Percentiles rank a stretch among this genome's conserved stretches.
phyloP scores from a whole-genome alignment of 2,329 filamentous ascomycete genomes.

The Trichocomaceae sp. region DNA sequence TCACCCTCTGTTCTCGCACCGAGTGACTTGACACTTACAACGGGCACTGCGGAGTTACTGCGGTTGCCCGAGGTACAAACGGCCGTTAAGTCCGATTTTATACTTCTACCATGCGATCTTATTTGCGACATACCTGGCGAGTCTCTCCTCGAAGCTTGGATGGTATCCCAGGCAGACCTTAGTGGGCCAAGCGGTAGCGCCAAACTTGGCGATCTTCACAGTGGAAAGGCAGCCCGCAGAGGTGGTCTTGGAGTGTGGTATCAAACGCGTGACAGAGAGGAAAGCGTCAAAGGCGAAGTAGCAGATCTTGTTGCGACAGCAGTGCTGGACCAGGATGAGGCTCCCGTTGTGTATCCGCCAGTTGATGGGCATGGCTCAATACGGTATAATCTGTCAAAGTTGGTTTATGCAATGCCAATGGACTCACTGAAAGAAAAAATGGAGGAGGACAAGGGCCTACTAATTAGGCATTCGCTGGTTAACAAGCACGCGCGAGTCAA shows the following conservation, averaged over 20 bases:
- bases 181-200: conserved; percentile 46
- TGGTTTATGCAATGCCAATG: conserved; percentile 81
- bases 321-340: conserved; percentile 51
- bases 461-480: conserved; percentile 69
- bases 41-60: conserved; percentile 82
- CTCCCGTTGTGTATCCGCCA: conserved; percentile 50
- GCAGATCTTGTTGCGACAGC: conserved; percentile 84
- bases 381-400: conserved; percentile 61
- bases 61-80: conserved; percentile 73
- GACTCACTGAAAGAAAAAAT: conserved; percentile 80
- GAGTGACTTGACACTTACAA: conserved; percentile 68
- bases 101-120: conserved; percentile 87
- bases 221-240: conserved; percentile 55
- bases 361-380: conserved; percentile 52
- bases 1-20: conserved; percentile 68
- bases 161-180: conserved; percentile 71
- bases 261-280: conserved; percentile 66
- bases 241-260: conserved; percentile 90
- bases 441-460: conserved; percentile 60
- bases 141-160: conserved; percentile 81
- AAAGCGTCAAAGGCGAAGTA: conserved; percentile 78
- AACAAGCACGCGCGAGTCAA: conserved; percentile 67
- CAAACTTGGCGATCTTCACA: conserved; percentile 45
- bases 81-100: conserved; percentile 76
- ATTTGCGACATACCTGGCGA: conserved; percentile 84